phyloP scores from a whole-genome alignment of 2,329 filamentous ascomycete genomes.

The Ceratocystis colombiana region DNA sequence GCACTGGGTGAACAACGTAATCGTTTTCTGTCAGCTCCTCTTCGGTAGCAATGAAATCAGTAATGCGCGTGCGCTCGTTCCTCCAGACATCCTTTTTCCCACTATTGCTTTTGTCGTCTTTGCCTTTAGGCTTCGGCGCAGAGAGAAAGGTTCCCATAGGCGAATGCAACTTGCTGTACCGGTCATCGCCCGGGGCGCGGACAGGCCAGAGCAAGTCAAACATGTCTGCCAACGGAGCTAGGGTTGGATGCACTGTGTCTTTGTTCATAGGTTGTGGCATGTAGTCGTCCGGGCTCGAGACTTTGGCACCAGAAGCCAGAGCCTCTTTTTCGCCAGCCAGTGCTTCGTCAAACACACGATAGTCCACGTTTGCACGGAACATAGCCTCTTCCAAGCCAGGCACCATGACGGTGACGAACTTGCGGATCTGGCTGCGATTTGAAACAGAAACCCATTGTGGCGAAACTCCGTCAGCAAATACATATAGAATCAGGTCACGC shows the following conservation, averaged over 20 bases:
- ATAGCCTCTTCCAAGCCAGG: conserved; percentile 84
- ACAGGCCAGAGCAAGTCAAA: conserved; percentile 87
- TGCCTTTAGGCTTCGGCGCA: conserved; percentile 54
- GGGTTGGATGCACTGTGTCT: conserved; percentile 42
- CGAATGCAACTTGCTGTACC: conserved; percentile 70
- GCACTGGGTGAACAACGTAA: conserved; percentile 71
- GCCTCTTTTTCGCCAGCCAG: conserved; percentile 32
- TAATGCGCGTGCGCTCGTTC: conserved; percentile 70
- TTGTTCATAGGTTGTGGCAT: conserved; percentile 46
- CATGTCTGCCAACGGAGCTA: conserved; percentile 65
- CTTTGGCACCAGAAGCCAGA: conserved; percentile 30
- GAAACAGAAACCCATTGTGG: conserved; percentile 56
- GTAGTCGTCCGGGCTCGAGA: conserved; percentile 48
- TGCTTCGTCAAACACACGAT: conserved; percentile 38
- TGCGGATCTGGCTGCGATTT: conserved; percentile 55
- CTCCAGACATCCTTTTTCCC: conserved; percentile 56
- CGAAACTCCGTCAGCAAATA: conserved; percentile 54
- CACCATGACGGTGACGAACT: conserved; percentile 83
- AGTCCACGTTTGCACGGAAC: conserved; percentile 52
- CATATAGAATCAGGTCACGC: conserved; percentile 54
- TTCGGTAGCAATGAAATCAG: conserved; percentile 60
- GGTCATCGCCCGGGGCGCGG: conserved; percentile 75
- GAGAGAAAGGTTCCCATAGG: conserved; percentile 77
- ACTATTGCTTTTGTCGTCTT: conserved; percentile 38
- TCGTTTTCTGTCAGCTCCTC: conserved; percentile 74